Evolutionary conservation across 176 grass and related monocot species (phyloP), one percentile per base, ranked within the genome.

Genomic region (Bothriochloa decipiens): DNA sequence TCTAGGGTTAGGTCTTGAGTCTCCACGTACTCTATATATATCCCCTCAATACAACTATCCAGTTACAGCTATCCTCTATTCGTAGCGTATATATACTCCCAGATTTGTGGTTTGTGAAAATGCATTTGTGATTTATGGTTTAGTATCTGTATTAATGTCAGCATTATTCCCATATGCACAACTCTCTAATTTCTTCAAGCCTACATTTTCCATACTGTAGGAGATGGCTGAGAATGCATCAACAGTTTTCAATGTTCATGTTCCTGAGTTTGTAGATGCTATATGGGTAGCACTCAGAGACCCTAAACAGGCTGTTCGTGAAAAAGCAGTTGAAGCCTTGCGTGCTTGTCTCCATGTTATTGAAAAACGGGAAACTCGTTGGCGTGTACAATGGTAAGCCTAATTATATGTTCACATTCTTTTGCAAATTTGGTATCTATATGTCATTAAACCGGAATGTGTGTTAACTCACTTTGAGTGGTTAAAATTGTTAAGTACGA

Each of bases 161-260:
- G 72, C 23, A 10, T 36, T 70, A 8, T 67, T 81, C 3, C 5
- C 33, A 63, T 27, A 65, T 60, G 42, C 5, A 36, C 4, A 75
- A 18, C 35, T 27, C 8, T 77, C 28, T 50, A 18, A 25, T 89
- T 73, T 78, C 6, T 76, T 22, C 72, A 77, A 83, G 28, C 16
- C 47, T 89, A 29, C 47, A 10, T 36, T 82, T 70, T 15, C 35
- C 11, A 68, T 83, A 37, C 76, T 65, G 25, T 70, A 98, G 96
- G 96, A 98, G 88, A 95, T 98, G 96, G 96, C 96, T 45, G 96
- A 98, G 89, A 95, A 98, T 90, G 96, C 87, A 72, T 98, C 96
- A 22, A 98, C 96, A 27, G 91, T 95, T 80, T 98, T 98, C 83
- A 98, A 98, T 89, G 96, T 98, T 82, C 96, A 98, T 81, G 96